These are phyloP conservation scores for Cladosporium sp. DNA, from an alignment of 2,329 filamentous ascomycete genomes.

Conservation along the genomic window DNA sequence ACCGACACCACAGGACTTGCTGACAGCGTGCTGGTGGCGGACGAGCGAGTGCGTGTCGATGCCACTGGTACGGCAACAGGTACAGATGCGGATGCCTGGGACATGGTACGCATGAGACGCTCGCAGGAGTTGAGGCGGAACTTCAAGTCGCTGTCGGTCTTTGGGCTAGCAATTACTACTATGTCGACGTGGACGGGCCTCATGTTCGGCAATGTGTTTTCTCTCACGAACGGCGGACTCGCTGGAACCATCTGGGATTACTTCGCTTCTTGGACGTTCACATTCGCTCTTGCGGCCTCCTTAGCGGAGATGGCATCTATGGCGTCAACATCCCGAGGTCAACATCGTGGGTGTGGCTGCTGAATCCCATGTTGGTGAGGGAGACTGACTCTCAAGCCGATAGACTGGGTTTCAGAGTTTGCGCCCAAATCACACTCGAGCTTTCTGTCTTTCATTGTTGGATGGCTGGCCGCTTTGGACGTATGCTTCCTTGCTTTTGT, in stretches of 20 bases:
- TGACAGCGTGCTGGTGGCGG: background rate
- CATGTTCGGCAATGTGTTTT: conserved; percentile 24
- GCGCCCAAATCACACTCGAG: conserved; percentile 26
- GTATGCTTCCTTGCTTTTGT: conserved; percentile 27
- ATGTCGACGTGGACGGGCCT: conserved; percentile 29
- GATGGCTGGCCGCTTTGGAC: conserved; percentile 33
- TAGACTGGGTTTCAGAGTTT: conserved; percentile 31
- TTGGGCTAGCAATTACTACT: conserved; percentile 28
- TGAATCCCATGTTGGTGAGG: too few relatives aligned
- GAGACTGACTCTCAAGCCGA: too few relatives aligned
- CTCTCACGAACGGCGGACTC: conserved; percentile 29
- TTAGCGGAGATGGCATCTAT: conserved; percentile 31
- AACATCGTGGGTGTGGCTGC: conserved; percentile 17
- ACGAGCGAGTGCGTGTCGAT: background rate
- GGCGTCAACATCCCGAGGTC: conserved; percentile 29
- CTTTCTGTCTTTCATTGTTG: conserved; percentile 19
- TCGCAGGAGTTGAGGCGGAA: conserved; percentile 25
- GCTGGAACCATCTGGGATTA: conserved; percentile 30
- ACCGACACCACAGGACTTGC: background rate
- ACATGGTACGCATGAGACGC: conserved; percentile 28
- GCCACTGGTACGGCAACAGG: conserved; percentile 3
- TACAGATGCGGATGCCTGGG: conserved; percentile 4
- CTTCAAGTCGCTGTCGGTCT: conserved; percentile 24
- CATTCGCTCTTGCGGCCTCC: conserved; percentile 24
- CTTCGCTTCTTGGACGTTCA: conserved; percentile 25